Percentiles rank a stretch among this genome's conserved stretches.
Conservation (phyloP, 2,329 filamentous ascomycete species). For the Xylaria sp. region DNA sequence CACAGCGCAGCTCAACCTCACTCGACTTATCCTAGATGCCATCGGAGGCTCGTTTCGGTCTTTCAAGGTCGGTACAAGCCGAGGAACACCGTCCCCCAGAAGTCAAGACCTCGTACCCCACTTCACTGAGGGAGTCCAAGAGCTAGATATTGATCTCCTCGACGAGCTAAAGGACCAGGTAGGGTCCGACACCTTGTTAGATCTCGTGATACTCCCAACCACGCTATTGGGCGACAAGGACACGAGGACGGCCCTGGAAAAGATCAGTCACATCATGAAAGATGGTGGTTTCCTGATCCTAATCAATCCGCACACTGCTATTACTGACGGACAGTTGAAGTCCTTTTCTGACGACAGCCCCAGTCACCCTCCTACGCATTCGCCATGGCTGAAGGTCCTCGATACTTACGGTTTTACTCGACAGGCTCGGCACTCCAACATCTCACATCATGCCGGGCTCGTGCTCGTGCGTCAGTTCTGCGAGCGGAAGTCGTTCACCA, state of each 20-base stretch:
- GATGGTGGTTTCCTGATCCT: constrained; percentile 54
- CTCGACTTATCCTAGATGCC: constrained; percentile 48
- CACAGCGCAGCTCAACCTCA: constrained; percentile 48
- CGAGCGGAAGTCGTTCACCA: constrained; percentile 40
- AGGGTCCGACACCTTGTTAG: constrained; percentile 35
- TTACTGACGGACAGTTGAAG: constrained; percentile 23
- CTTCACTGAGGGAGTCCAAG: constrained; percentile 25
- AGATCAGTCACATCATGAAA: constrained; percentile 49
- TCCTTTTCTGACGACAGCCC: constrained; percentile 34
- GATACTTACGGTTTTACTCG: constrained; percentile 50
- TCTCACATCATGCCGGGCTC: constrained; percentile 50
- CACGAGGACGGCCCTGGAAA: constrained; percentile 38
- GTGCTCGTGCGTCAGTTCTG: constrained; percentile 54
- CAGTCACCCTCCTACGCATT: constrained; percentile 41
- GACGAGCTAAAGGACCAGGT: constrained; percentile 33
- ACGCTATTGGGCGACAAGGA: constrained; percentile 49
- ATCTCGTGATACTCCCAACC: constrained; percentile 52
- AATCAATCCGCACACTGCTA: constrained; percentile 33
- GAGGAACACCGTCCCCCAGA: constrained; percentile 31
- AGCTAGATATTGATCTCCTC: constrained; percentile 42
- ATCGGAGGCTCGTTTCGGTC: constrained; percentile 49
- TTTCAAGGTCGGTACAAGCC: constrained; percentile 45
- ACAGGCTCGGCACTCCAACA: constrained; percentile 49
- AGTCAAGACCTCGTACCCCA: constrained; percentile 12
- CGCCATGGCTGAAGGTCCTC: constrained; percentile 51